Evolutionary conservation across 2,329 filamentous ascomycete genomes (phyloP).

Genomic region (Fusarium nygamai): DNA sequence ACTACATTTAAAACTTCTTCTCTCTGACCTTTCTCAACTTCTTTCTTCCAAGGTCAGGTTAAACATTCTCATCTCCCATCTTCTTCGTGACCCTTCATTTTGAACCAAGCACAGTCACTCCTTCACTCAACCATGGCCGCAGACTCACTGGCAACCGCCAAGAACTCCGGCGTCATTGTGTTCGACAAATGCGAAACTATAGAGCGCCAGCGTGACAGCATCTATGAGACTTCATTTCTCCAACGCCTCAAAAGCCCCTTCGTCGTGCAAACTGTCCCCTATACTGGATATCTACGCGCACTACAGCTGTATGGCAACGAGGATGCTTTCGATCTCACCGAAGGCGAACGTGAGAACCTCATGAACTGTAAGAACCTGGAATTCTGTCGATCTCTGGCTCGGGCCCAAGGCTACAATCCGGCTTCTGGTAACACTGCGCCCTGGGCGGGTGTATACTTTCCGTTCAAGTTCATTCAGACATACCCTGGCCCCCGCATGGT

Average conservation of each 20-base stretch:
- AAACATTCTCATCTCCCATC: background rate
- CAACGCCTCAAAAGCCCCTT: background rate
- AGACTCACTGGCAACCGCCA: background rate
- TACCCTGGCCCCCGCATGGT: slow-evolving; percentile 5
- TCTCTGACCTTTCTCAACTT: background rate
- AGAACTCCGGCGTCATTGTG: background rate
- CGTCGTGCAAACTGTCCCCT: slow-evolving; percentile 3
- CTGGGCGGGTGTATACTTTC: slow-evolving; percentile 14
- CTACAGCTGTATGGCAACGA: slow-evolving; percentile 23
- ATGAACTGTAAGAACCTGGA: slow-evolving; percentile 3
- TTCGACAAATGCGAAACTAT: slow-evolving; percentile 7
- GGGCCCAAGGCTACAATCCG: slow-evolving; percentile 1
- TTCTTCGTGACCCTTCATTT: background rate
- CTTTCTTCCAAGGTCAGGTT: background rate
- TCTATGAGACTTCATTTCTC: background rate
- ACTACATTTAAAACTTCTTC: background rate
- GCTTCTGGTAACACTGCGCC: background rate
- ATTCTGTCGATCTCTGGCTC: slow-evolving; percentile 1
- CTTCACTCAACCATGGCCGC: background rate
- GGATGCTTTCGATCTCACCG: background rate
- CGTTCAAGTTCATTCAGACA: background rate
- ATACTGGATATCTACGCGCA: slow-evolving; percentile 11
- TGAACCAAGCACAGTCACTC: background rate
- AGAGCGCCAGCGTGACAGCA: background rate
- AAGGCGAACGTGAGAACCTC: background rate